Base-by-base conservation (phyloP, 768 basidiomycete species). In the Asterophora parasitica region DNA sequence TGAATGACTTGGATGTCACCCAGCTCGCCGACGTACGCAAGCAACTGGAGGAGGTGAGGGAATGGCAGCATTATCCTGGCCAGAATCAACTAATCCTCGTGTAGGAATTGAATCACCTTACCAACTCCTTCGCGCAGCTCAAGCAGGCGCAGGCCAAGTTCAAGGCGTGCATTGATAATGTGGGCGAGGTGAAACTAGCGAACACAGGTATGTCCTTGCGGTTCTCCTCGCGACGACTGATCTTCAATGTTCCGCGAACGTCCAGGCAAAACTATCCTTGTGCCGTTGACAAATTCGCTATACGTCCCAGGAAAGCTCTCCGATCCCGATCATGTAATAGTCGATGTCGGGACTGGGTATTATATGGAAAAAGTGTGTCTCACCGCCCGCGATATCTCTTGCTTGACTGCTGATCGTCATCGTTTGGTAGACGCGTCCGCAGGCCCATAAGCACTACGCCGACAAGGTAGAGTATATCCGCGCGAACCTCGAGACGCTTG, bases 311-410 rank as follows among this genome's bases (percentile, higher is more conserved):
- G 94, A 15, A 92, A 84, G 67, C 74, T 98, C 39, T 75, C 73
- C 34, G 88, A 96, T 60, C 65, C 79, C 0, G 86, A 92, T 37
- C 79, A 91, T 56, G 94, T 99, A 39, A 84, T 98, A 52, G 81
- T 98, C 32, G 96, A 99, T 63, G 77, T 98, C 20, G 96, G 96
- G 1, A 98, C 95, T 0, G 95, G 96, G 0, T 99, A 97, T 66
- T 97, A 85, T 56, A 88, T 98, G 13, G 83, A 90, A 68, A 99
- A 98, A 78, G 96, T 91, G 39, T 36, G 72, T 46, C 16, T 27
- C 12, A 12, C 12, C n/a, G 26, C 35, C 34, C n/a, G 17, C 15
- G 16, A 45, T 44, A 20, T 54, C 31, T 10, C 10, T 17, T 16
- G n/a, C n/a, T 23, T 28, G 13, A 37, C 28, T 23, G 32, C 19